A percentile compares a stretch with the other conserved stretches of the same genome.
Evolutionary conservation across 2,329 filamentous ascomycete species (phyloP).

Genomic region (Sphaerulina musiva): DNA sequence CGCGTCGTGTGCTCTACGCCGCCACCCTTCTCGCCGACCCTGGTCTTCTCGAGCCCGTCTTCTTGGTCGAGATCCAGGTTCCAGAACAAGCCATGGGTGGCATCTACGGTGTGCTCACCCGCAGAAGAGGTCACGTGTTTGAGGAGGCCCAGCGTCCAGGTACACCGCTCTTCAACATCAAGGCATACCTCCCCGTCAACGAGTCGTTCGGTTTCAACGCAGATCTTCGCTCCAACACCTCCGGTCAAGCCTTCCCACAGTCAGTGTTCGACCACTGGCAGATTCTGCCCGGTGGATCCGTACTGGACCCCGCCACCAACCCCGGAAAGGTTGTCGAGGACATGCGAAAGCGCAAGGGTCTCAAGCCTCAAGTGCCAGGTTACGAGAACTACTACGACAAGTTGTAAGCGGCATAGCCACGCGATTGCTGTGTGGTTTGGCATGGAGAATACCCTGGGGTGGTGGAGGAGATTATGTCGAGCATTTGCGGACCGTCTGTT

Average conservation of each 20-base stretch:
- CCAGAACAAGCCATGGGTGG: constrained; percentile 98
- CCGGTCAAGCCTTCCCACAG: constrained; percentile 98
- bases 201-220: constrained; percentile 99
- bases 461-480: constrained; percentile 15
- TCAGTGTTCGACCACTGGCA: constrained; percentile 99
- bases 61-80: constrained; percentile 98
- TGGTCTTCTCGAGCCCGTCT: constrained; percentile 90
- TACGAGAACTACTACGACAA: constrained; percentile 63
- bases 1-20: constrained; percentile 96
- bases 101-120: constrained; percentile 98
- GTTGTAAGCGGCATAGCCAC: constrained; percentile 27
- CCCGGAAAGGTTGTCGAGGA: constrained; percentile 74
- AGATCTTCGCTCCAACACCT: constrained; percentile 88
- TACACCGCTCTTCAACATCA: constrained; percentile 99
- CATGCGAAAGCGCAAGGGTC: constrained; percentile 99
- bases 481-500: constrained; percentile 19
- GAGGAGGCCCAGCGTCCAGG: constrained; percentile 95
- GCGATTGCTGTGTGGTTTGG: constrained; percentile 10
- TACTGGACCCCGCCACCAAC: constrained; percentile 75
- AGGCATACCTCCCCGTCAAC: constrained; percentile 92
- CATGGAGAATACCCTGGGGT: constrained; percentile 9
- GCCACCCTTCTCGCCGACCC: constrained; percentile 85
- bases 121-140: constrained; percentile 98
- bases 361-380: constrained; percentile 91
- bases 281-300: constrained; percentile 86